Conservation (phyloP, 2,329 filamentous ascomycete genomes). For the Cytospora paraplurivora region DNA sequence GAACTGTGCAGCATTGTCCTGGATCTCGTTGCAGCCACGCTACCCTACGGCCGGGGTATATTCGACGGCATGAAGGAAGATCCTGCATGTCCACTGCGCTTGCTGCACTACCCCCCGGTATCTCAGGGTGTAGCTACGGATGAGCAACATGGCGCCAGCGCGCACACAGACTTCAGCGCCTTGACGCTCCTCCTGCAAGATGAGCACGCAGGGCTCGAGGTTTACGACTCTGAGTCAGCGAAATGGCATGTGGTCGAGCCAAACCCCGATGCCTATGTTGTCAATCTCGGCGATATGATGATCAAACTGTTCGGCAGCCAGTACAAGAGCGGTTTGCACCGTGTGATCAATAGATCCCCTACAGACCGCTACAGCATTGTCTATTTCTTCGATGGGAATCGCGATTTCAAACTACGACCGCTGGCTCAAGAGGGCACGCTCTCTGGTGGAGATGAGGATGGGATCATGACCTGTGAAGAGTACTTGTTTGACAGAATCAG, state of each 20-base stretch:
- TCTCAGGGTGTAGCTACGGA: slow-evolving; percentile 36
- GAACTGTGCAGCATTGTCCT: slow-evolving; percentile 36
- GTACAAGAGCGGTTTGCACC: slow-evolving; percentile 55
- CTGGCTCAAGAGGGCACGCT: no score
- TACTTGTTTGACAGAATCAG: no score
- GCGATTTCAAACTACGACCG: slow-evolving; percentile 42
- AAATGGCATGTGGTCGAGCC: slow-evolving; percentile 49
- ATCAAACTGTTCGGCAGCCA: slow-evolving; percentile 51
- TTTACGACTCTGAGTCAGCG: slow-evolving; percentile 45
- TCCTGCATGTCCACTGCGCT: slow-evolving; percentile 45
- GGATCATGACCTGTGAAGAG: no score
- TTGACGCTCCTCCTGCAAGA: slow-evolving; percentile 58
- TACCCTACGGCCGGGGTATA: slow-evolving; percentile 43
- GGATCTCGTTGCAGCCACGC: slow-evolving; percentile 43
- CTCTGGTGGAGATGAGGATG: no score
- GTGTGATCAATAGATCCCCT: slow-evolving; percentile 55
- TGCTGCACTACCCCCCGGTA: slow-evolving; percentile 51
- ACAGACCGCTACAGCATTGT: slow-evolving; percentile 56
- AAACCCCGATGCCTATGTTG: slow-evolving; percentile 48
- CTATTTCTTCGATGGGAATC: slow-evolving; percentile 57
- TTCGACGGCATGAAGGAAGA: slow-evolving; percentile 47
- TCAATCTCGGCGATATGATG: slow-evolving; percentile 54
- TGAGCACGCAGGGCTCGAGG: slow-evolving; percentile 51
- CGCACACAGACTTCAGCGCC: slow-evolving; percentile 55
- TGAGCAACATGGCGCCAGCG: slow-evolving; percentile 42